Conservation (phyloP, 768 basidiomycete species). For the Phylloporus arenicola region DNA sequence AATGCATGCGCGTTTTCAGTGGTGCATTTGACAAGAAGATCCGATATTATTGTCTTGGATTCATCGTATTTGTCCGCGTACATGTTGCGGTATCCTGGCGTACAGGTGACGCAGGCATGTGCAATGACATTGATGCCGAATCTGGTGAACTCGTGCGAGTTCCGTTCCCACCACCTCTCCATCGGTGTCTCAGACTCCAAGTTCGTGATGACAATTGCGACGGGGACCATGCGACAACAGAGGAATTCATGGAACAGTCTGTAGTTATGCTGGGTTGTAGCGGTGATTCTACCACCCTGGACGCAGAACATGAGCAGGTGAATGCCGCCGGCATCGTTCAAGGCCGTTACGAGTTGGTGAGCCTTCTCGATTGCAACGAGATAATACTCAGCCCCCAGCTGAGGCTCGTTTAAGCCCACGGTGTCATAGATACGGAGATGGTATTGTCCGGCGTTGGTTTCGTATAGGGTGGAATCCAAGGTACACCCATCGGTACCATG, state of each 20-base stretch:
- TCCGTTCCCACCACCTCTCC: slow-evolving; percentile 33
- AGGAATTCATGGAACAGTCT: slow-evolving; percentile 35
- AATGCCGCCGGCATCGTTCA: slow-evolving; percentile 29
- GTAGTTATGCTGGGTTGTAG: slow-evolving; percentile 34
- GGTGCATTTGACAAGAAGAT: slow-evolving; percentile 22
- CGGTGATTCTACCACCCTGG: slow-evolving; percentile 34
- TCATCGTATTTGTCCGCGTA: slow-evolving; percentile 34
- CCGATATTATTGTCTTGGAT: slow-evolving; percentile 26
- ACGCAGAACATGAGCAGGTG: slow-evolving; percentile 37
- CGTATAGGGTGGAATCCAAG: slow-evolving; percentile 24
- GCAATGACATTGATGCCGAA: slow-evolving; percentile 20
- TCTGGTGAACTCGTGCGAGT: slow-evolving; percentile 20
- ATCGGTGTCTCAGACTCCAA: slow-evolving; percentile 32
- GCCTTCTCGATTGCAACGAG: slow-evolving; percentile 27
- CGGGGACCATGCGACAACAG: slow-evolving; percentile 34
- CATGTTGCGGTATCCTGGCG: slow-evolving; percentile 26
- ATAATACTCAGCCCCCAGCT: slow-evolving; percentile 18
- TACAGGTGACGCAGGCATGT: slow-evolving; percentile 31
- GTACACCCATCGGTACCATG: slow-evolving; percentile 35
- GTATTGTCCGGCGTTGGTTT: slow-evolving; percentile 10
- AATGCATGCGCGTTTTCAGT: slow-evolving; percentile 14
- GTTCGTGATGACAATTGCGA: slow-evolving; percentile 37
- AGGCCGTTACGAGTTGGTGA: slow-evolving; percentile 26
- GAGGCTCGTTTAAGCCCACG: slow-evolving; percentile 28
- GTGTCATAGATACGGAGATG: slow-evolving; percentile 29